Conservation (phyloP, 2,329 filamentous ascomycete genomes). For the Cytospora paraplurivora region DNA sequence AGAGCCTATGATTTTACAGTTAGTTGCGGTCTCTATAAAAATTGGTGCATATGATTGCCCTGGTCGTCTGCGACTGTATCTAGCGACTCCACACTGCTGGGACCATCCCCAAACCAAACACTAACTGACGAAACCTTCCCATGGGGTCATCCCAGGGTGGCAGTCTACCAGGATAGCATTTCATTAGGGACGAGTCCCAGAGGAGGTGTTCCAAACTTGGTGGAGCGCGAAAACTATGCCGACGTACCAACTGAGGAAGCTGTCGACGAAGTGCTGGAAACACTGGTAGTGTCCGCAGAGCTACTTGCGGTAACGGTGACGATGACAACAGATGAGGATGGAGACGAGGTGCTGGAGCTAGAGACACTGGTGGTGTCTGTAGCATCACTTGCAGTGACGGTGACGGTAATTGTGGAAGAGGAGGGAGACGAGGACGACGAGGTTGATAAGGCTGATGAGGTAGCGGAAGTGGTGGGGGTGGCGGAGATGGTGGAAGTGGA, state of each 20-base stretch:
- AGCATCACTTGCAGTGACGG: neutral
- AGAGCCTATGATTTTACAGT: neutral
- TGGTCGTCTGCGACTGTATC: neutral
- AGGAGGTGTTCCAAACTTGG: neutral
- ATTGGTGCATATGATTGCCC: neutral
- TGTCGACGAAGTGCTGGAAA: slow-evolving; percentile 17
- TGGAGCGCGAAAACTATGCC: neutral
- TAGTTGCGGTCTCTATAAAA: neutral
- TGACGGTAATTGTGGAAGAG: slow-evolving; percentile 13
- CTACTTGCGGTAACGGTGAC: neutral
- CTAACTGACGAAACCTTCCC: neutral
- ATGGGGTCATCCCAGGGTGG: neutral
- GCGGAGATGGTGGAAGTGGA: slow-evolving; percentile 18
- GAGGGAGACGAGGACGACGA: slow-evolving; percentile 15
- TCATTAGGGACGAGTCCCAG: neutral
- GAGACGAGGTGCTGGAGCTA: slow-evolving; percentile 3
- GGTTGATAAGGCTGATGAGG: slow-evolving; percentile 6
- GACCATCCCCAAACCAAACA: neutral
- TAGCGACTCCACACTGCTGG: neutral
- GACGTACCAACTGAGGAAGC: slow-evolving; percentile 22
- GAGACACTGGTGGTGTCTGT: slow-evolving; percentile 9
- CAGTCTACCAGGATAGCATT: neutral
- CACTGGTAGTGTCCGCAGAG: slow-evolving; percentile 9
- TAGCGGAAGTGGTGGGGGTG: too few relatives aligned
- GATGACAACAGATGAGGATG: slow-evolving; percentile 20